Percentiles rank a stretch among this genome's conserved stretches.
phyloP scores from a whole-genome alignment of 768 basidiomycete species.

The Aureoboletus auriporus region DNA sequence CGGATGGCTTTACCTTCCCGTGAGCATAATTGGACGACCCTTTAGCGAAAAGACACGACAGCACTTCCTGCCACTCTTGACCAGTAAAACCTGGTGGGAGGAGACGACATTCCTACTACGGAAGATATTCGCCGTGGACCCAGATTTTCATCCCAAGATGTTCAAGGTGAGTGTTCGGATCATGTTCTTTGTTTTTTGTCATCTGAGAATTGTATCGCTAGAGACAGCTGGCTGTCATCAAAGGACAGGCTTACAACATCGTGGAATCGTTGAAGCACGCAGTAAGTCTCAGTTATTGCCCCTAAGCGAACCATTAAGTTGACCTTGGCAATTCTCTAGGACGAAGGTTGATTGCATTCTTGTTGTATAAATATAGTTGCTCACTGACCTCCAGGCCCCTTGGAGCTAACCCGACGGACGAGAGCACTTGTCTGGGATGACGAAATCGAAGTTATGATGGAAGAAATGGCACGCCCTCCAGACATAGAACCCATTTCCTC shows the following conservation, averaged over 20 bases:
- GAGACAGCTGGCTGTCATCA: constrained; percentile 89
- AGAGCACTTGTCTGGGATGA: constrained; percentile 87
- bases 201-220: constrained; percentile 24
- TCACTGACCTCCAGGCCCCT: constrained; percentile 54
- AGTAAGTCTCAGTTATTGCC: constrained; percentile 40
- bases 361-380: not conserved
- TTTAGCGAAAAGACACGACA: constrained; percentile 80
- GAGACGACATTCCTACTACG: constrained; percentile 77
- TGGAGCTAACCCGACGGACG: constrained; percentile 81
- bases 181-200: constrained; percentile 1
- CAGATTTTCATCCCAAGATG: constrained; percentile 89
- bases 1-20: constrained; percentile 85
- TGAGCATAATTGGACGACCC: constrained; percentile 79
- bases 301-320: not conserved
- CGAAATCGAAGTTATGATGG: constrained; percentile 61
- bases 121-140: constrained; percentile 74
- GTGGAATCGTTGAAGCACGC: constrained; percentile 76
- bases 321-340: constrained; percentile 40
- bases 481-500: constrained; percentile 39
- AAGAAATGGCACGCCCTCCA: constrained; percentile 41
- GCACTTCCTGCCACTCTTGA: constrained; percentile 78
- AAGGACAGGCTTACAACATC: constrained; percentile 91
- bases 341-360: constrained; percentile 54
- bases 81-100: constrained; percentile 88
- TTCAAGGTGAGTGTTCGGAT: constrained; percentile 53